Conservation (phyloP, 148 eudicot species). For the Rhododendron molle region DNA sequence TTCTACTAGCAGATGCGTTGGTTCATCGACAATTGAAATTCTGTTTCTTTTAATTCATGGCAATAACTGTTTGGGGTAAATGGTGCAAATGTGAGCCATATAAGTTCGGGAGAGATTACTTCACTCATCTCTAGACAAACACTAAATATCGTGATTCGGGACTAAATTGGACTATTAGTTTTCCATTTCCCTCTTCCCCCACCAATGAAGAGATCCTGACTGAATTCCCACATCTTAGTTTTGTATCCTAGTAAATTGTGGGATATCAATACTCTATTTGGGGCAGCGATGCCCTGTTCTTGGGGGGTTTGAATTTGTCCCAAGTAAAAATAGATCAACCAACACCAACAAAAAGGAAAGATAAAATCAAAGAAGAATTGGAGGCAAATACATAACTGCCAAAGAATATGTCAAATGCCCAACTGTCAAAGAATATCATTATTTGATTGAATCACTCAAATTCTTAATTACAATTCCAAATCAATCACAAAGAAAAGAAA, state of each 20-base stretch:
- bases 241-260: not conserved
- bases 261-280: not conserved
- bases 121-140: not conserved
- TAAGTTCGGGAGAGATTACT: not conserved
- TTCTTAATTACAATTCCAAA: constrained; percentile 5
- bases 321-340: not conserved
- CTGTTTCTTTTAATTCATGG: not conserved
- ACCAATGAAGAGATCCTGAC: not conserved
- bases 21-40: not conserved
- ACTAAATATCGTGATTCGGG: not conserved
- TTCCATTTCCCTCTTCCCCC: not conserved
- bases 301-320: not conserved
- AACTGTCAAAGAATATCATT: not conserved
- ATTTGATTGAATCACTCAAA: not conserved
- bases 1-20: not conserved
- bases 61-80: not conserved
- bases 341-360: not conserved
- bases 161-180: not conserved
- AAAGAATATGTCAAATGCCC: not conserved
- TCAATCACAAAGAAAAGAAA: not conserved
- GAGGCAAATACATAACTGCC: not conserved
- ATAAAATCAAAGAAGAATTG: not conserved
- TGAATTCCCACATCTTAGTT: not conserved
- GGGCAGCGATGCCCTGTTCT: not conserved
- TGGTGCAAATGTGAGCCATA: too few relatives aligned